Conservation (phyloP, 1,284 basidiomycete species). For the Termitomyces sp. region DNA sequence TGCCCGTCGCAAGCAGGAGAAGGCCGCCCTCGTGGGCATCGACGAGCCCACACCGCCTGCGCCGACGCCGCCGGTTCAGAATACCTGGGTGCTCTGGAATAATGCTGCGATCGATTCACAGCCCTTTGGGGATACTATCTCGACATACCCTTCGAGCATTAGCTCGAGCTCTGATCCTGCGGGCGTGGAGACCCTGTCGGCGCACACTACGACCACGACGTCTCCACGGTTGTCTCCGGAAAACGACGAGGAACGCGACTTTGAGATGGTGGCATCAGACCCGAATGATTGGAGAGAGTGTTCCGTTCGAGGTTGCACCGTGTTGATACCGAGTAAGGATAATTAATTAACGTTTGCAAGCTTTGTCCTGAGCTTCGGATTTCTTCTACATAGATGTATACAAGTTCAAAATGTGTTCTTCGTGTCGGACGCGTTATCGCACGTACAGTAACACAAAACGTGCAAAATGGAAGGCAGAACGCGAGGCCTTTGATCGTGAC, state of each 20-base stretch:
- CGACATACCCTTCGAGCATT: conserved; percentile 12
- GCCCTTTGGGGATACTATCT: conserved; percentile 18
- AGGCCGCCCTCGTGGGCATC: conserved; percentile 31
- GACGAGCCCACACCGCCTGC: conserved; percentile 5
- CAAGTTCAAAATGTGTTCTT: conserved; percentile 51
- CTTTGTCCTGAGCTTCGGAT: background rate
- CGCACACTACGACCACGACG: conserved; percentile 11
- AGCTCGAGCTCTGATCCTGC: conserved; percentile 29
- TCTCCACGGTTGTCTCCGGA: background rate
- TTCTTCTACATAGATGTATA: conserved; percentile 28
- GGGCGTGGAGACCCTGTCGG: conserved; percentile 28
- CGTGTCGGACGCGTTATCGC: conserved; percentile 45
- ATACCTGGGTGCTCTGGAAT: conserved; percentile 19
- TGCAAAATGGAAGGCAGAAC: conserved; percentile 46
- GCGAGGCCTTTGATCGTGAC: conserved; percentile 37
- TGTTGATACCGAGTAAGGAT: conserved; percentile 25
- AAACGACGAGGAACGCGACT: background rate
- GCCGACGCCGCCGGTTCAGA: conserved; percentile 2
- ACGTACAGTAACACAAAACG: conserved; percentile 51
- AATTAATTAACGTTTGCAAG: background rate
- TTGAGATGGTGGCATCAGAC: background rate
- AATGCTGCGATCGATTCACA: conserved; percentile 28
- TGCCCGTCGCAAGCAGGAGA: conserved; percentile 46
- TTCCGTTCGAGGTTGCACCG: conserved; percentile 52
- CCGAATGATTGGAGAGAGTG: conserved; percentile 31